phyloP scores from a whole-genome alignment of 2,329 filamentous ascomycete species.

The Penicillium sp. region DNA sequence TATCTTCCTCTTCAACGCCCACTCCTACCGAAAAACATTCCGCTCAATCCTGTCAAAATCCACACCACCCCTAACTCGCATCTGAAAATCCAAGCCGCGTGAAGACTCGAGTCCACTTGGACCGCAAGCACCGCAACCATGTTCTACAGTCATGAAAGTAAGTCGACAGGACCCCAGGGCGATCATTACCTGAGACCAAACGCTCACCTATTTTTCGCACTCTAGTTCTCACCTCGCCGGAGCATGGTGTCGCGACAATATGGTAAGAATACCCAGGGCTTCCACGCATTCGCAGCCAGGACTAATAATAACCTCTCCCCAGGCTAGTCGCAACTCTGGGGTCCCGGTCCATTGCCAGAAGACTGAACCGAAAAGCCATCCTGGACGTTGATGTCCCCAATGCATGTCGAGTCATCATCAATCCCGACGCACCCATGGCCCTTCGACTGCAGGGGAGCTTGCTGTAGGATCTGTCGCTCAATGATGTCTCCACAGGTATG shows the following conservation, averaged over 20 bases:
- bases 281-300: constrained; percentile 21
- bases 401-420: constrained; percentile 84
- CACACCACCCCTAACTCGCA: background rate
- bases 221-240: constrained; percentile 73
- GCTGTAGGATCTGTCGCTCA: constrained; percentile 54
- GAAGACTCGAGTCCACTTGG: background rate
- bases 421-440: constrained; percentile 83
- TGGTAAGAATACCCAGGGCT: constrained; percentile 60
- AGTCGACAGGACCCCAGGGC: constrained; percentile 31
- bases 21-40: background rate
- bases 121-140: constrained; percentile 49
- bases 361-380: constrained; percentile 80
- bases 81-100: background rate
- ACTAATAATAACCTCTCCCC: constrained; percentile 4
- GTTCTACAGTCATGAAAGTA: constrained; percentile 97
- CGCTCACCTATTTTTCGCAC: constrained; percentile 21
- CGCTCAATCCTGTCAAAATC: too few relatives aligned
- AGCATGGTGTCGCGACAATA: constrained; percentile 91
- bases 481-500: background rate
- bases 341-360: constrained; percentile 66
- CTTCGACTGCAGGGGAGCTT: constrained; percentile 86
- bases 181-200: background rate
- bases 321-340: constrained; percentile 93
- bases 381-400: constrained; percentile 82
- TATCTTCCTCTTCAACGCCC: background rate